phyloP scores from a whole-genome alignment of 257 asterid genomes.

The Linderniella brevidens region DNA sequence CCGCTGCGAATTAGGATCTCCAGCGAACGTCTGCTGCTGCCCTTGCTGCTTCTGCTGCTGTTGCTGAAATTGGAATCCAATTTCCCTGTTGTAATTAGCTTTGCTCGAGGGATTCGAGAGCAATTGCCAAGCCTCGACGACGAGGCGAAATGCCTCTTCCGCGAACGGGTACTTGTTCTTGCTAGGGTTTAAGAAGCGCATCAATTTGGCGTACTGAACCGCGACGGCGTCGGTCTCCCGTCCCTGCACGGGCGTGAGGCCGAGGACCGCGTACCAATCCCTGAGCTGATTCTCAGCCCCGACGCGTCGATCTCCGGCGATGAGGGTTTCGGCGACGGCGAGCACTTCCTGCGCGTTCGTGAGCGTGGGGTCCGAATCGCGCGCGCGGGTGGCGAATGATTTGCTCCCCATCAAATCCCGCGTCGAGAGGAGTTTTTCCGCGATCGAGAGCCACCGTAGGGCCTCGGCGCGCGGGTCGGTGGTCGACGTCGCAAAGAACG shows the following conservation, averaged over 20 bases:
- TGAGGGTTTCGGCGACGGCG: slow-evolving; percentile 68
- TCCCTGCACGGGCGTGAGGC: slow-evolving; percentile 43
- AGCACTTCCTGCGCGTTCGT: slow-evolving; percentile 61
- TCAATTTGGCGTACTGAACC: slow-evolving; percentile 45
- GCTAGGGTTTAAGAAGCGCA: slow-evolving; percentile 45
- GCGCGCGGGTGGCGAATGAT: slow-evolving; percentile 84
- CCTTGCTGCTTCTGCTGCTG: slow-evolving; percentile 23
- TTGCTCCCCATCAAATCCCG: slow-evolving; percentile 75
- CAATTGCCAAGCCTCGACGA: slow-evolving; percentile 63
- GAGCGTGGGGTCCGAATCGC: slow-evolving; percentile 72
- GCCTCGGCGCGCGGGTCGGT: slow-evolving; percentile 71
- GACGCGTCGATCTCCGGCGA: slow-evolving; percentile 69
- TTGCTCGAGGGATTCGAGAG: slow-evolving; percentile 64
- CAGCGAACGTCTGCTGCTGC: slow-evolving; percentile 21
- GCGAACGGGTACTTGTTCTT: slow-evolving; percentile 55
- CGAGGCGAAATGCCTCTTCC: slow-evolving; percentile 67
- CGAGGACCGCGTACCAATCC: slow-evolving; percentile 69
- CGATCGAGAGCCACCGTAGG: slow-evolving; percentile 58
- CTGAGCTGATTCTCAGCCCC: slow-evolving; percentile 27
- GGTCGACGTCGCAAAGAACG: slow-evolving; percentile 51
- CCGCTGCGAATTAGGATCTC: slow-evolving; percentile 20
- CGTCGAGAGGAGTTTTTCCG: slow-evolving; percentile 69
- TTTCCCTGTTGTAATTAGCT: slow-evolving; percentile 48
- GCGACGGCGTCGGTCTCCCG: slow-evolving; percentile 43
- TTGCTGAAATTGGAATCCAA: slow-evolving; percentile 24